These are phyloP conservation scores for Penicillium olsonii DNA, from an alignment of 2,329 filamentous ascomycete species.

Conservation along the genomic window DNA sequence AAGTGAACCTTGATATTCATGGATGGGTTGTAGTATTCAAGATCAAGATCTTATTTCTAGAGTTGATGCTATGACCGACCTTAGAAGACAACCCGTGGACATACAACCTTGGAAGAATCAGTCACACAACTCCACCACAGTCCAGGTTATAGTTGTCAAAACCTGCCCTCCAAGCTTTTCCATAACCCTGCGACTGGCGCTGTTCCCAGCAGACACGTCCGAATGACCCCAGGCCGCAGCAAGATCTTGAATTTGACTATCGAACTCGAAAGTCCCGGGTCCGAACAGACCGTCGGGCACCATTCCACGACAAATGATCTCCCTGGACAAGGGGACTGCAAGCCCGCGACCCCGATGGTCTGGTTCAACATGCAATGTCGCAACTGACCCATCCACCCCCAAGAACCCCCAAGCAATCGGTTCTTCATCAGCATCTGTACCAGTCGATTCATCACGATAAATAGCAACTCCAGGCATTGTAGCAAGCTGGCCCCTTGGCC, in stretches of 20 bases:
- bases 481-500: conserved; percentile 35
- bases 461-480: conserved; percentile 37
- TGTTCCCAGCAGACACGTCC: conserved; percentile 40
- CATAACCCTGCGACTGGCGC: conserved; percentile 45
- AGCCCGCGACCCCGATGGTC: conserved; percentile 42
- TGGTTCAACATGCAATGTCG: conserved; percentile 45
- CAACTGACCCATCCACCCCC: conserved; percentile 39
- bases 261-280: conserved; percentile 1
- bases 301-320: conserved; percentile 36
- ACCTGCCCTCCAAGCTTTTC: conserved; percentile 45
- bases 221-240: conserved; percentile 37
- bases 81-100: no score
- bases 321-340: conserved; percentile 33
- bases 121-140: conserved; percentile 36
- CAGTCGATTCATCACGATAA: conserved; percentile 27
- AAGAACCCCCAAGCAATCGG: conserved; percentile 47
- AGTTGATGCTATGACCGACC: no score
- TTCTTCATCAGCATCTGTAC: conserved; percentile 17
- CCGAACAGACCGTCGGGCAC: conserved; percentile 23
- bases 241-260: conserved; percentile 9
- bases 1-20: no score
- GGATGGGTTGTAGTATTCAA: no score
- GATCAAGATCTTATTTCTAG: no score
- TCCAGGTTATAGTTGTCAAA: conserved; percentile 40
- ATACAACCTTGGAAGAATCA: background rate